A percentile compares a stretch with the other conserved stretches of the same genome.
Evolutionary conservation across 257 asterid species (phyloP).

Genomic region (Lantana camara): DNA sequence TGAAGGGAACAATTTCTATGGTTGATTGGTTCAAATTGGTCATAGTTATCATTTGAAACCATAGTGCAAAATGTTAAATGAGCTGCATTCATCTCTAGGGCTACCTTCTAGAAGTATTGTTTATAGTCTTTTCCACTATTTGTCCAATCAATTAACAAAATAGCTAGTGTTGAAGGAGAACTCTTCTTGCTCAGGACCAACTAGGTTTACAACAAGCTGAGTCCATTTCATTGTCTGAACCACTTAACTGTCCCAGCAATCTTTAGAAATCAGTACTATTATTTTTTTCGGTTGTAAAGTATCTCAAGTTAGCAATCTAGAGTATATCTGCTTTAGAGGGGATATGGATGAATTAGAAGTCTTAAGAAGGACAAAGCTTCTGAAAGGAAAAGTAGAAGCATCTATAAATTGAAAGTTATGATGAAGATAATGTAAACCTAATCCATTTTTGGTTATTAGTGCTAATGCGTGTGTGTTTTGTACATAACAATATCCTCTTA

Average conservation of each 20-base stretch:
- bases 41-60: neutral
- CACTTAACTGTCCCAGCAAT: neutral
- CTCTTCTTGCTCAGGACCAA: neutral
- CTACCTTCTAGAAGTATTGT: neutral
- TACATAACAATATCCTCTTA: neutral
- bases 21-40: neutral
- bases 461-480: neutral
- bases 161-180: neutral
- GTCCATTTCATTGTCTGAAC: neutral
- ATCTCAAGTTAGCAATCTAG: neutral
- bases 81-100: neutral
- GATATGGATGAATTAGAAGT: neutral
- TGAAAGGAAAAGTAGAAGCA: neutral
- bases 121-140: neutral
- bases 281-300: neutral
- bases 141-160: neutral
- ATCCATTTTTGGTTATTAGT: constrained; percentile 2
- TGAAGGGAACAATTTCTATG: neutral
- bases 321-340: neutral
- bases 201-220: neutral
- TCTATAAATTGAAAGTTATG: neutral
- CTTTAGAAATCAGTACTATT: neutral
- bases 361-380: neutral
- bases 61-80: neutral
- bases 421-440: neutral